Percentiles rank a stretch among this genome's conserved stretches.
These are phyloP conservation scores for Aphanomyces astaci DNA, from an alignment of 352 stramenopile genomes.

Conservation along the genomic window DNA sequence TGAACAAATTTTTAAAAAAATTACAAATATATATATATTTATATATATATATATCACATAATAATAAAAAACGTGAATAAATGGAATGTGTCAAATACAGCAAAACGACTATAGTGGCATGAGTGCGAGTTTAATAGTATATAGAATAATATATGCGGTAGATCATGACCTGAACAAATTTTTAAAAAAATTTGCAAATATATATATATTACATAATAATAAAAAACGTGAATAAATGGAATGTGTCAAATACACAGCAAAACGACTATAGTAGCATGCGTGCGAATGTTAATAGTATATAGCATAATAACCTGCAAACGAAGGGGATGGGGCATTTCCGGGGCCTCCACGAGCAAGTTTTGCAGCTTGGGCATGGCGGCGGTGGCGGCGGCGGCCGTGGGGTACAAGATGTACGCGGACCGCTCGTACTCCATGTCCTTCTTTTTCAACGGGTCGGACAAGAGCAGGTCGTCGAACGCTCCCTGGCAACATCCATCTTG, in stretches of 20 bases:
- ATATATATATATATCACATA: background rate
- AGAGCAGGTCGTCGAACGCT: conserved; percentile 63
- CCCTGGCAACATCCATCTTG: conserved; percentile 33
- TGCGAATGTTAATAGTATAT: no score
- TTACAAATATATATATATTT: background rate
- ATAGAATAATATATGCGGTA: no score
- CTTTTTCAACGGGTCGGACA: conserved; percentile 82
- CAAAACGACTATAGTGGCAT: no score
- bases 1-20: background rate
- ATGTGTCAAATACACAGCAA: no score
- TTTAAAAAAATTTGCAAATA: background rate
- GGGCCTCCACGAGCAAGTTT: conserved; percentile 78
- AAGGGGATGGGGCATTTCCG: conserved; percentile 63
- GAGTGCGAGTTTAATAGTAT: no score
- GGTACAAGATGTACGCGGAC: conserved; percentile 80
- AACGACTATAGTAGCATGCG: no score
- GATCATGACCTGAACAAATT: conserved; percentile 38
- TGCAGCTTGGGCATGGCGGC: conserved; percentile 79
- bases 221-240: no score
- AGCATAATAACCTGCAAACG: conserved; percentile 61
- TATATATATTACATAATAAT: no score
- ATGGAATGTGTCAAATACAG: no score
- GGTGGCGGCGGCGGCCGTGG: conserved; percentile 48
- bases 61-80: no score
- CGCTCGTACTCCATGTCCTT: conserved; percentile 78